Conservation (phyloP, 495 filamentous ascomycete genomes). For the Podospora conica region DNA sequence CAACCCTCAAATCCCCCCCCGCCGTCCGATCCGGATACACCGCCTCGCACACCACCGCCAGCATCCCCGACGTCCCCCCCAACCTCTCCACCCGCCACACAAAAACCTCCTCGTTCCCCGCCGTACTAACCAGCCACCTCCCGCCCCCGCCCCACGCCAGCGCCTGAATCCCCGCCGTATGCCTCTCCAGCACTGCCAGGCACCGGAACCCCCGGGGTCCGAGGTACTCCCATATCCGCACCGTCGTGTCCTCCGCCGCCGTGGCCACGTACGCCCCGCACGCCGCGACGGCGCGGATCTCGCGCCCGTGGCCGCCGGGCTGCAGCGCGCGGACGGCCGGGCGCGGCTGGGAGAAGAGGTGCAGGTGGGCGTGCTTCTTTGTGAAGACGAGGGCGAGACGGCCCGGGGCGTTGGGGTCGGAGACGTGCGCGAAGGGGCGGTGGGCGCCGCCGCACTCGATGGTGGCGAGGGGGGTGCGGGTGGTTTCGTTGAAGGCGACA, state of each 20-base stretch:
- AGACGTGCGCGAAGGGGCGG: conserved; percentile 61
- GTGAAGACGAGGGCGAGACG: conserved; percentile 48
- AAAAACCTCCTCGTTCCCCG: conserved; percentile 81
- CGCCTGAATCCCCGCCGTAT: conserved; percentile 78
- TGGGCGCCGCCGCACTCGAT: conserved; percentile 81
- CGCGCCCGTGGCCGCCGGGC: conserved; percentile 73
- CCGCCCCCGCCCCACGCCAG: conserved; percentile 69
- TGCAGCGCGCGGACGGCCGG: conserved; percentile 51
- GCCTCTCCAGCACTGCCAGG: conserved; percentile 59
- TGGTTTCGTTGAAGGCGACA: conserved; percentile 68
- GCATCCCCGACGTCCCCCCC: conserved; percentile 45
- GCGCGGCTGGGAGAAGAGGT: conserved; percentile 43
- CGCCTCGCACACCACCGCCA: conserved; percentile 55
- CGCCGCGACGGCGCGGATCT: conserved; percentile 73
- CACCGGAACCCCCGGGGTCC: conserved; percentile 35
- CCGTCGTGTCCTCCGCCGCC: conserved; percentile 81
- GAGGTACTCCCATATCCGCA: conserved; percentile 58
- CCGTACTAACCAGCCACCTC: conserved; percentile 72
- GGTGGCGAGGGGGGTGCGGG: conserved; percentile 55
- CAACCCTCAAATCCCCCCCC: conserved; percentile 69
- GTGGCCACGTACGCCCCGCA: conserved; percentile 65
- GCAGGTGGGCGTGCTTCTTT: conserved; percentile 45
- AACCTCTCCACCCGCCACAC: conserved; percentile 65
- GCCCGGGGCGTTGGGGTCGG: conserved; percentile 25
- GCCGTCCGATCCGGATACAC: conserved; percentile 52